These are phyloP conservation scores for Agrocybe pediades DNA, from an alignment of 768 basidiomycete species.

Conservation along the genomic window DNA sequence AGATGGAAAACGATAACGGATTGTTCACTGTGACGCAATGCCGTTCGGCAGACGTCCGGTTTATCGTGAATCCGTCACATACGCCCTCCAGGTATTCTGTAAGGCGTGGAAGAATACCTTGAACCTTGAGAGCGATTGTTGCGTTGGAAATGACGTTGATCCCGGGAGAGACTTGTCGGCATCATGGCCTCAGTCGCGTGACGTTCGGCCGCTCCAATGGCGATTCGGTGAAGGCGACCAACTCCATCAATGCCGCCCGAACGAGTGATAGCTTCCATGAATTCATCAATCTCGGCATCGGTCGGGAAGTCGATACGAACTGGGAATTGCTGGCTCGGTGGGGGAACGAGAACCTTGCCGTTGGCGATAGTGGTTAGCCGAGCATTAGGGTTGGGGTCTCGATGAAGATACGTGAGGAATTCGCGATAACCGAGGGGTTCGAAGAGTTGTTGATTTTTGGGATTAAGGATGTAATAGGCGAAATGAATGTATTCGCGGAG, in stretches of 20 bases:
- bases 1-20: no score
- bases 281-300: neutral
- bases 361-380: neutral
- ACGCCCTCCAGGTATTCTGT: conserved; percentile 6
- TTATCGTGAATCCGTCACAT: conserved; percentile 5
- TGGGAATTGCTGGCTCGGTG: neutral
- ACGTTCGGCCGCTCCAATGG: neutral
- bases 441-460: neutral
- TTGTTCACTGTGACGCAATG: no score
- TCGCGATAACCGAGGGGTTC: neutral
- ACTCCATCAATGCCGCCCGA: neutral
- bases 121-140: neutral
- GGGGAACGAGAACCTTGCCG: neutral
- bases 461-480: neutral
- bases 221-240: neutral
- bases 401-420: neutral
- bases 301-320: neutral
- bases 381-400: neutral
- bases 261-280: neutral
- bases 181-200: neutral
- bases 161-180: neutral
- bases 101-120: no score
- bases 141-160: no score
- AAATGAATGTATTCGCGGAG: neutral
- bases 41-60: no score